Evolutionary conservation across 306 rosid genomes (phyloP).

Genomic region (Carpinus viminea): DNA sequence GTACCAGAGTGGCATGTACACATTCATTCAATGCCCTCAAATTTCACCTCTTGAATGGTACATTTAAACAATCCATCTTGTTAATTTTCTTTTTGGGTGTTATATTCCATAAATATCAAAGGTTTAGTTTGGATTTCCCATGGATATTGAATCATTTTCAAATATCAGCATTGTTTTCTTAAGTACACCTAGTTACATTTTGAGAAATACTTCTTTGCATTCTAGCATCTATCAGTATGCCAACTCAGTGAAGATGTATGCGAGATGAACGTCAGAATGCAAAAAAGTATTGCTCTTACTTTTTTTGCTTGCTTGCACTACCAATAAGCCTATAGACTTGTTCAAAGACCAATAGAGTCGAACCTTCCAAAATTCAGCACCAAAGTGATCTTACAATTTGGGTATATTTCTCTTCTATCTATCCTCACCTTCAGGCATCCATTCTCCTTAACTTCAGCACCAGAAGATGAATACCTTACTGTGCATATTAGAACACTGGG

Average conservation of each 20-base stretch:
- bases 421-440: constrained; percentile 71
- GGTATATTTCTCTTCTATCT: constrained; percentile 24
- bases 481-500: constrained; percentile 85
- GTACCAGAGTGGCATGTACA: constrained; percentile 87
- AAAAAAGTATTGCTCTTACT: neutral
- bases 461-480: constrained; percentile 74
- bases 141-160: neutral
- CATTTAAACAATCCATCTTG: constrained; percentile 7
- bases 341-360: neutral
- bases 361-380: neutral
- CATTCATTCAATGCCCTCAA: constrained; percentile 87
- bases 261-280: no score
- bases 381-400: neutral
- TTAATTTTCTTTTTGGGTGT: neutral
- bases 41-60: constrained; percentile 84
- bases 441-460: constrained; percentile 90
- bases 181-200: neutral
- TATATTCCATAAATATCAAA: neutral
- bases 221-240: no score
- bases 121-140: neutral
- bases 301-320: neutral
- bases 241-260: no score
- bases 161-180: neutral
- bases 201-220: no score
- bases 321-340: neutral